Conservation (phyloP, 2,329 filamentous ascomycete species). For the Phaeoacremonium minimum region DNA sequence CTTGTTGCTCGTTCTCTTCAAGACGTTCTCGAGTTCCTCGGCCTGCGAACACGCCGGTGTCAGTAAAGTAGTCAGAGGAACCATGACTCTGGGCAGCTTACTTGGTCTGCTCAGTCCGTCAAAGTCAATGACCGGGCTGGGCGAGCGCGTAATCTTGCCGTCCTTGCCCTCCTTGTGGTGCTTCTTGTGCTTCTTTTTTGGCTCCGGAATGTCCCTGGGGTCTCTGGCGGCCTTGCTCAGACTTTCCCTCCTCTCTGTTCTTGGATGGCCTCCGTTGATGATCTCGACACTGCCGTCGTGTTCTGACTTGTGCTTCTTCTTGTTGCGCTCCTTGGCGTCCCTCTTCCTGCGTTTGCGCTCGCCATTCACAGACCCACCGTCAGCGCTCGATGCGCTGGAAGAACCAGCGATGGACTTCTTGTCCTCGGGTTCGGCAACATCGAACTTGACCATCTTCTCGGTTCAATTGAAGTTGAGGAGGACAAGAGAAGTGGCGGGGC, state of each 20-base stretch:
- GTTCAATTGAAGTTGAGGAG: not conserved
- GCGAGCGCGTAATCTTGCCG: conserved; percentile 32
- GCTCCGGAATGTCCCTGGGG: conserved; percentile 48
- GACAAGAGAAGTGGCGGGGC: conserved; percentile 1
- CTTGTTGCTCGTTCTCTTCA: conserved; percentile 44
- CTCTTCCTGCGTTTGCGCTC: conserved; percentile 6
- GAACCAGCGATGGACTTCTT: not conserved
- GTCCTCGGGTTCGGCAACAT: not conserved
- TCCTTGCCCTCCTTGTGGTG: conserved; percentile 5
- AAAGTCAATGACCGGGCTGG: conserved; percentile 56
- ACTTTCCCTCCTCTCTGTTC: conserved; percentile 43
- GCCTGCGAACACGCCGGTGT: not conserved
- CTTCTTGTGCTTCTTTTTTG: conserved; percentile 29
- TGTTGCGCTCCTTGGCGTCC: conserved; percentile 14
- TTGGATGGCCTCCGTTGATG: not conserved
- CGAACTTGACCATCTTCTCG: conserved; percentile 1
- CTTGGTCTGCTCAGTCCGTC: conserved; percentile 57
- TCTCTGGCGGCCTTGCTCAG: conserved; percentile 59
- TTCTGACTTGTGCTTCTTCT: conserved; percentile 11
- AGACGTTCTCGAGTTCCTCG: not conserved
- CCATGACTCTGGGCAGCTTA: not conserved
- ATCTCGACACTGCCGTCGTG: conserved; percentile 12
- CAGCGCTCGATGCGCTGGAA: not conserved
- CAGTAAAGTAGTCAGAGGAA: not conserved
- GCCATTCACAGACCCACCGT: conserved; percentile 1